Percentiles rank a stretch among this genome's conserved stretches.
Evolutionary conservation across 1,284 basidiomycete species (phyloP).

Genomic region (Irpex sp.): DNA sequence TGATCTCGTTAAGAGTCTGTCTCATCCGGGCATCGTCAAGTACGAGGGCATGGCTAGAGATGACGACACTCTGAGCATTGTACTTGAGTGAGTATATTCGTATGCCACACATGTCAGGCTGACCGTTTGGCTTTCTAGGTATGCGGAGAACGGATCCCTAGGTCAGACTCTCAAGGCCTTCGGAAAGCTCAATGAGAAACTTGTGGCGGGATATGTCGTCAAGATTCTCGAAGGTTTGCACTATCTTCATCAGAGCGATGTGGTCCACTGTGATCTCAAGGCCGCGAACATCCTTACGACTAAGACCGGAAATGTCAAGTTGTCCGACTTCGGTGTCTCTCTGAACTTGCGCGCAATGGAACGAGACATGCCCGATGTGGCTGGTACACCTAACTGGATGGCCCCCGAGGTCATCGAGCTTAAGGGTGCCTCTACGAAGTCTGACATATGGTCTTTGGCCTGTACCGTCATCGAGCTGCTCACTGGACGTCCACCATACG

Average conservation of each 20-base stretch:
- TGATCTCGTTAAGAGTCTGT: slow-evolving; percentile 82
- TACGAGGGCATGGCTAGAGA: slow-evolving; percentile 95
- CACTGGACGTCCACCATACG: slow-evolving; percentile 89
- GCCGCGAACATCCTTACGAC: slow-evolving; percentile 98
- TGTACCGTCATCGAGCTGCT: slow-evolving; percentile 93
- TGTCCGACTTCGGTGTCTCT: slow-evolving; percentile 98
- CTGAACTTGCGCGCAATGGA: slow-evolving; percentile 96
- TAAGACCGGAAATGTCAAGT: slow-evolving; percentile 94
- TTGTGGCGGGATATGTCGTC: slow-evolving; percentile 87
- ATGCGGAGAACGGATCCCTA: slow-evolving; percentile 91
- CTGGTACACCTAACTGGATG: slow-evolving; percentile 98
- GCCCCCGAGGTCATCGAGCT: slow-evolving; percentile 92
- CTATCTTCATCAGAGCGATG: slow-evolving; percentile 82
- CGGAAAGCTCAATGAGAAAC: slow-evolving; percentile 85
- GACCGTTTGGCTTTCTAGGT: slow-evolving; percentile 44
- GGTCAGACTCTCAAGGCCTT: slow-evolving; percentile 89
- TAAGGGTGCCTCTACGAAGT: slow-evolving; percentile 72
- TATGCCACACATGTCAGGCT: slow-evolving; percentile 7
- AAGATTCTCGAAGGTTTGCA: slow-evolving; percentile 92
- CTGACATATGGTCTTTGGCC: slow-evolving; percentile 89
- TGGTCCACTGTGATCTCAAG: slow-evolving; percentile 93
- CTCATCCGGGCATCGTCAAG: slow-evolving; percentile 92
- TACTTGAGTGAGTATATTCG: slow-evolving; percentile 77
- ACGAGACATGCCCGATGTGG: slow-evolving; percentile 81
- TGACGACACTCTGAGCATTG: slow-evolving; percentile 82